Conservation (phyloP, 371 early-diverging fungal species). For the Circinella umbellata region DNA sequence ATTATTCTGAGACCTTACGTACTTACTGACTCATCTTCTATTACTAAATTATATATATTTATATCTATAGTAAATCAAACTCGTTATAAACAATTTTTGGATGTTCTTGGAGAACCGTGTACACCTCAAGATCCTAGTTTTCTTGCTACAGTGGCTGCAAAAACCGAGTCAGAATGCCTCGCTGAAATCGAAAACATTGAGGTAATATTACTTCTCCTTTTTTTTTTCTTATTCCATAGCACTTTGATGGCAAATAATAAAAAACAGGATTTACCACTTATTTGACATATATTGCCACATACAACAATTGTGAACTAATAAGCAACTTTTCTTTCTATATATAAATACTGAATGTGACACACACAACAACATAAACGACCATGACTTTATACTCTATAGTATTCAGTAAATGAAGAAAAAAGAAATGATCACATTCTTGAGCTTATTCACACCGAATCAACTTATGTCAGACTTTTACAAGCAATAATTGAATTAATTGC, state of each 20-base stretch:
- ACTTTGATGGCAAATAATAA: no score
- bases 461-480: slow-evolving; percentile 44
- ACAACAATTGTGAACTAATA: no score
- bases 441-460: slow-evolving; percentile 45
- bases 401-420: slow-evolving; percentile 31
- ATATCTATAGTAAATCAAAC: not conserved
- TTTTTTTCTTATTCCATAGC: not conserved
- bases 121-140: slow-evolving; percentile 11
- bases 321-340: no score
- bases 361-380: not conserved
- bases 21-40: no score
- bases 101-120: slow-evolving; percentile 19
- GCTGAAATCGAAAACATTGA: not conserved
- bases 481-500: slow-evolving; percentile 37
- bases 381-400: slow-evolving; percentile 4
- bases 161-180: slow-evolving; percentile 8
- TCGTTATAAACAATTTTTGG: slow-evolving; percentile 19
- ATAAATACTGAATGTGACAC: no score
- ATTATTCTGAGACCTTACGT: no score
- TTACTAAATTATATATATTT: not conserved
- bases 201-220: slow-evolving; percentile 5
- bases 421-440: slow-evolving; percentile 40
- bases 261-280: no score
- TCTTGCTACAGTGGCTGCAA: not conserved
- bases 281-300: no score